Evolutionary conservation across 73 alveolate genomes (phyloP), one percentile per base, ranked within the genome.

Genomic region (Paramecium tetraurelia): DNA sequence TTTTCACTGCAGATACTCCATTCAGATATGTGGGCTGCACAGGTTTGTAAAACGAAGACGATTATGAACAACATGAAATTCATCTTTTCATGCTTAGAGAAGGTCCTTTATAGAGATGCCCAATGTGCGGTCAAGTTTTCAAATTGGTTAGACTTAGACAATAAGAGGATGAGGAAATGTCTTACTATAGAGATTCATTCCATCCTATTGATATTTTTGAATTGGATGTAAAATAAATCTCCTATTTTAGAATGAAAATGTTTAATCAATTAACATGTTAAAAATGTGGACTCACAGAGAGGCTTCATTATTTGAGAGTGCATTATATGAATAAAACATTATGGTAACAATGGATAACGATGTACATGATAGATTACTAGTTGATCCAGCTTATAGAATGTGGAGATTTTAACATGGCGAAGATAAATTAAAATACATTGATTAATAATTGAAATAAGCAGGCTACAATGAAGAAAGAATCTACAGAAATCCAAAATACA

Each of bases 21-120:
- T 89, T 89, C 36, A 89, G 99, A 94, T 96, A 96, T 80, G 99
- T 96, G 31, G 95, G 95, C 57, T 96, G 99, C 93, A 87, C 94
- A 29, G 99, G 99, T 20, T 95, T 94, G 41, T 95, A 96, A 76
- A 94, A 93, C 41, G 99, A 96, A 96, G 99, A 96, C 63, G 99
- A 96, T 76, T 96, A 97, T 57, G 98, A 95, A 92, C 40, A 94
- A 43, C 99, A 96, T 59, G 97, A 93, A 92, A 92, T 93, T 84
- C 94, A 95, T 93, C 92, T 94, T 86, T 96, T 96, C 75, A 85
- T 96, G 72, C 71, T 96, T 27, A 95, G 98, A 86, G 99, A 96
- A 80, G 99, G 99, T 3, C 97, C 99, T 16, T 83, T 96, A 57
- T 93, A 96, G 85, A 96, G 99, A 96, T 96, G 99, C 94, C 95